Evolutionary conservation across 75 land plant species (phyloP), one percentile per base, ranked within the genome.

Genomic region (Azolla pinnata): DNA sequence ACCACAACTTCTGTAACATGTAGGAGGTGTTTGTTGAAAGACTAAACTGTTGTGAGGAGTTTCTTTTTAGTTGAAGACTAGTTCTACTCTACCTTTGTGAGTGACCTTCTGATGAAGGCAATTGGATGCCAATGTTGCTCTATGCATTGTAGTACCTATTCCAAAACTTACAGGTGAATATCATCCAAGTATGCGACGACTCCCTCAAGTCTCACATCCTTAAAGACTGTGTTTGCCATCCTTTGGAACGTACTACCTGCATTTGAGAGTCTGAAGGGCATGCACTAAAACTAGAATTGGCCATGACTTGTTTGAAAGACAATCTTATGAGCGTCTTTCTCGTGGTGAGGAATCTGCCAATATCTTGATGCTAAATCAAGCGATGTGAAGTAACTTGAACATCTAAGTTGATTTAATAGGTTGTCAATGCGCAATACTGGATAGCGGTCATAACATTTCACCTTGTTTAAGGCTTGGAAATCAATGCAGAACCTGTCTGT

Each of bases 331-430:
- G 50, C 50, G 19, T 47, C 50, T 9, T 9, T 20, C 19, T 3
- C 20, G 20, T 47, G 10, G 18, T 12, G 18, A 16, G 20, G 55
- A 4, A 62, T 44, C 49, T 62, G 64, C 54, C 54, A 31, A 30
- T 62, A 62, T 30, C 55, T 18, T 27, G 55, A 62, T 28, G 64
- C 54, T 10, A 62, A n/a, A 62, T 62, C 53, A 2, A 62, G 0
- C 26, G 44, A 38, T 18, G 64, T 49, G 47, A 62, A 62, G 30
- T 29, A 62, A 2, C 54, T 23, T 1, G 50, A 18, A n/a, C 3
- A 8, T 10, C 31, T 4, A 12, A 56, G 23, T 27, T 47, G 29
- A 31, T 62, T 55, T 0, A 29, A 62, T 14, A 62, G 32, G 32
- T 49, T 55, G 29, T 25, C 33, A 24, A 46, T 5, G 20, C 30